Base-by-base conservation (phyloP, 768 basidiomycete genomes). In the Boletus sensibilis region DNA sequence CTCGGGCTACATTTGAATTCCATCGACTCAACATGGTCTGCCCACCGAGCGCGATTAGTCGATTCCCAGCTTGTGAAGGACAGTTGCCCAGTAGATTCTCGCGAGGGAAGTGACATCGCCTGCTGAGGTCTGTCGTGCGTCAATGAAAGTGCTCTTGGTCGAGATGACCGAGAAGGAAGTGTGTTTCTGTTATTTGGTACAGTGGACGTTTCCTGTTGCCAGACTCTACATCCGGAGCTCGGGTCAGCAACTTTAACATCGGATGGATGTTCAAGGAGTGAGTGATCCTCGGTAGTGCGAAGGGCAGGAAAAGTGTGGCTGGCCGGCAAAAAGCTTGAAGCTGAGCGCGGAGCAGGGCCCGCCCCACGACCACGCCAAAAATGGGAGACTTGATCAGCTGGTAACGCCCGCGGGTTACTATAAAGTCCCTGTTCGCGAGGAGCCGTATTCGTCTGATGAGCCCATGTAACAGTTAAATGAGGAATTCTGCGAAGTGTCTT, bases 401-500 rank as follows among this genome's bases (percentile, higher is more conserved):
- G 50, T 6, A 57, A 57, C 27, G 46, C 44, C 27, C 64, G 65
- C 2, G 53, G 34, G 48, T 60, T 31, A 29, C 35, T 45, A 39
- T 65, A 55, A 29, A 42, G 21, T 33, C 59, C 68, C 0, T 59
- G 58, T 29, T 68, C 65, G 34, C 58, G 58, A 29, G 51, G 35
- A n/a, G 53, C 7, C 23, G 44, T 58, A 37, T 59, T 53, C 45
- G 78, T 80, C 55, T 86, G 85, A 68, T 92, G 90, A 18, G 89
- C 87, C 90, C 90, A 92, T 23, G 88, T 88, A 8, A 89, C 85
- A 2, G 81, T 84, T 12, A 92, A 68, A 68, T 89, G 85, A 41
- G 89, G 85, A 18, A 91, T 76, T 55, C 79, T 77, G 55, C 86
- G 82, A 60, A 92, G 76, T 5, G 87, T 82, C 90, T 92, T 53